phyloP scores from a whole-genome alignment of 176 grass and related monocot species.

The Carex littledalei region DNA sequence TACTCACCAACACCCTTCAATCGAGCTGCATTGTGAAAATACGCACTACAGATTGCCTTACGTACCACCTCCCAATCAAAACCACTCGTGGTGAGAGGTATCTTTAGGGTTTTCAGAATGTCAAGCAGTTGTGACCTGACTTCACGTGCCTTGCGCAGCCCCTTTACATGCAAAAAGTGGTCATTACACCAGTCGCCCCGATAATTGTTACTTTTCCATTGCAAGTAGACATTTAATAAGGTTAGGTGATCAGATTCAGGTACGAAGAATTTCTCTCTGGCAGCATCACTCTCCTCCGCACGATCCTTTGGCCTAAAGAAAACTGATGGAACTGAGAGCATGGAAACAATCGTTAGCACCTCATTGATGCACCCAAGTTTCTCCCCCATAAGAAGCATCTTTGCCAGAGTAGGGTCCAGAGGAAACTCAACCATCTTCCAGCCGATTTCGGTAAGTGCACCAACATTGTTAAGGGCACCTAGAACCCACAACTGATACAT shows the following conservation, averaged over 20 bases:
- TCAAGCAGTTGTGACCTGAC: slow-evolving; percentile 87
- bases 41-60: slow-evolving; percentile 92
- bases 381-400: slow-evolving; percentile 98
- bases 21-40: slow-evolving; percentile 87
- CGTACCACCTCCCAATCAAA: slow-evolving; percentile 94
- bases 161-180: slow-evolving; percentile 93
- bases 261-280: slow-evolving; percentile 97
- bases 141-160: slow-evolving; percentile 87
- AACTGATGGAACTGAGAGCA: slow-evolving; percentile 93
- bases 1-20: slow-evolving; percentile 93
- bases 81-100: slow-evolving; percentile 69
- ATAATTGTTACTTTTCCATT: slow-evolving; percentile 94
- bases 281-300: slow-evolving; percentile 88
- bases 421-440: slow-evolving; percentile 99
- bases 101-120: slow-evolving; percentile 83
- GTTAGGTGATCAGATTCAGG: slow-evolving; percentile 96
- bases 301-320: slow-evolving; percentile 96
- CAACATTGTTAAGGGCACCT: slow-evolving; percentile 91
- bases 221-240: slow-evolving; percentile 83
- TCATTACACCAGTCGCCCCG: slow-evolving; percentile 98
- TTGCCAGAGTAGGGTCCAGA: slow-evolving; percentile 84
- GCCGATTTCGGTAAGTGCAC: slow-evolving; percentile 75
- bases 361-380: slow-evolving; percentile 76
- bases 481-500: slow-evolving; percentile 99
- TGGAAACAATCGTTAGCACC: slow-evolving; percentile 96